Evolutionary conservation across 2,329 filamentous ascomycete genomes (phyloP).

Genomic region (Exophiala bonariae): DNA sequence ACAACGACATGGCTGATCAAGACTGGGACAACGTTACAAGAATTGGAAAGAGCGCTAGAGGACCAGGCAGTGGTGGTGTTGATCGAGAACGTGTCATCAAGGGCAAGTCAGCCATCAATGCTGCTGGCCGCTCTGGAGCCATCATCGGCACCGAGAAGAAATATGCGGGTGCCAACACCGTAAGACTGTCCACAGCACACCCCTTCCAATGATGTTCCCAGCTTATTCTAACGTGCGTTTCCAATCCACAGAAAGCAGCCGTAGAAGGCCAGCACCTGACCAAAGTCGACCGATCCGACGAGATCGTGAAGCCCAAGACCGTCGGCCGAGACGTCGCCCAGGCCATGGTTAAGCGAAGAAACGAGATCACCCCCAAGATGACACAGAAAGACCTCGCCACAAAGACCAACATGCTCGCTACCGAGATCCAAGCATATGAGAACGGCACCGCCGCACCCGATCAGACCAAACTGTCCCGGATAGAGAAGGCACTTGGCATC

Average conservation of each 20-base stretch:
- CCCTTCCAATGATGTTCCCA: neutral
- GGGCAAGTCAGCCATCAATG: conserved; percentile 82
- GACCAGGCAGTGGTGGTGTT: conserved; percentile 57
- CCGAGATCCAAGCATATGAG: conserved; percentile 83
- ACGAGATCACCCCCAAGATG: conserved; percentile 87
- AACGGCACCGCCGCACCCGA: conserved; percentile 74
- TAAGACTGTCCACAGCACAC: conserved; percentile 60
- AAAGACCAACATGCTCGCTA: conserved; percentile 83
- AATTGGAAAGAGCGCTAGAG: conserved; percentile 83
- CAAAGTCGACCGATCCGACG: conserved; percentile 95
- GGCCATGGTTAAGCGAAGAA: conserved; percentile 77
- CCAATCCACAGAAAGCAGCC: conserved; percentile 41
- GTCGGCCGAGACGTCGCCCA: conserved; percentile 78
- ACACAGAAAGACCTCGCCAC: conserved; percentile 86
- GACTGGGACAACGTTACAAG: conserved; percentile 90
- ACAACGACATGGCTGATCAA: conserved; percentile 12
- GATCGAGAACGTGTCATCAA: conserved; percentile 85
- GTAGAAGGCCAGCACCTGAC: conserved; percentile 91
- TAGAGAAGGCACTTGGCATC: conserved; percentile 84
- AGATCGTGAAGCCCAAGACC: conserved; percentile 96
- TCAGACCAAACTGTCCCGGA: conserved; percentile 74
- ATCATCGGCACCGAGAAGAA: conserved; percentile 93
- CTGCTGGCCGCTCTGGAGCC: conserved; percentile 76
- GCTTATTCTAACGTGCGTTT: conserved; percentile 7
- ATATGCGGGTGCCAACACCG: conserved; percentile 71